Conservation (phyloP, 2,329 filamentous ascomycete species). For the Pseudophaeomoniella oleicola region DNA sequence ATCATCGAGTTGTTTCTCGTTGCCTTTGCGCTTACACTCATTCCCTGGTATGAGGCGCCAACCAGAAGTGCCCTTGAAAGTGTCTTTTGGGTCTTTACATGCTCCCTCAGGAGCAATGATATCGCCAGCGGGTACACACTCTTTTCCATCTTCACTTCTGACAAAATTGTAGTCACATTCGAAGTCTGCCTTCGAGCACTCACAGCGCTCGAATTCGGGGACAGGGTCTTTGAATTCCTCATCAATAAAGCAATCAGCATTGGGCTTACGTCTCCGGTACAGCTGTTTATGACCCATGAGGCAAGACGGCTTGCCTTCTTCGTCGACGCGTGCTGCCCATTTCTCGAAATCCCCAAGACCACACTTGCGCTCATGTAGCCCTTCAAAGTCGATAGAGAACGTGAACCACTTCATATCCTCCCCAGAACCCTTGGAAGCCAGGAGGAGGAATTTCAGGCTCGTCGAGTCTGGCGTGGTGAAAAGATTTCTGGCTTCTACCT, state of each 20-base stretch:
- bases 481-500: slow-evolving; percentile 56
- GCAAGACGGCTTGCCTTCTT: slow-evolving; percentile 68
- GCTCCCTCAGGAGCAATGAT: slow-evolving; percentile 54
- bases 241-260: slow-evolving; percentile 78
- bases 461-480: slow-evolving; percentile 89
- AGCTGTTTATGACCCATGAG: slow-evolving; percentile 93
- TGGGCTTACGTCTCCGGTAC: slow-evolving; percentile 71
- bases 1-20: slow-evolving; percentile 53
- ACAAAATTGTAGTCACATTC: slow-evolving; percentile 94
- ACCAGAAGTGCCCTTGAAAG: slow-evolving; percentile 73
- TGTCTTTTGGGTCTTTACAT: slow-evolving; percentile 59
- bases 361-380: slow-evolving; percentile 68
- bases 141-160: slow-evolving; percentile 47
- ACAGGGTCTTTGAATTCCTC: slow-evolving; percentile 68
- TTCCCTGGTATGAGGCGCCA: slow-evolving; percentile 85
- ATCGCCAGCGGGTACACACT: slow-evolving; percentile 52
- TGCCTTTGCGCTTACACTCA: slow-evolving; percentile 45
- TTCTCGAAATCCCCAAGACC: slow-evolving; percentile 63
- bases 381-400: slow-evolving; percentile 70
- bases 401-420: slow-evolving; percentile 43
- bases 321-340: slow-evolving; percentile 73
- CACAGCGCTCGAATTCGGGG: slow-evolving; percentile 57
- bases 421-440: slow-evolving; percentile 44
- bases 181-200: slow-evolving; percentile 73
- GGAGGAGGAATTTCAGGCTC: slow-evolving; percentile 74